These are phyloP conservation scores for Geotrichum klebahnii DNA, from an alignment of 1,139 yeast species.

Conservation along the genomic window DNA sequence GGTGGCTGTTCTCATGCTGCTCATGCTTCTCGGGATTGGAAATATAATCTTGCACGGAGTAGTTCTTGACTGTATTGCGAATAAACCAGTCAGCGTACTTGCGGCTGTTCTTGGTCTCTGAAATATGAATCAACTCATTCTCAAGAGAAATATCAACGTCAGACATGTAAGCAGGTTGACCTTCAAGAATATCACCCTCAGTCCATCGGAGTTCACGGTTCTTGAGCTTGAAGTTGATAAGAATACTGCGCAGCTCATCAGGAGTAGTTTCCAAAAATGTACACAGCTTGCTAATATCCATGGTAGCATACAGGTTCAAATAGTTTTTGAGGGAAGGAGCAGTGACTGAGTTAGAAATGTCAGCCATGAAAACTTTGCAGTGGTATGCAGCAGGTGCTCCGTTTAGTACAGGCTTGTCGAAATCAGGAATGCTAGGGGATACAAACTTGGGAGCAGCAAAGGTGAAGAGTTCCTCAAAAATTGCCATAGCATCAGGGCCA, in stretches of 20 bases:
- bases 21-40: slow-evolving; percentile 36
- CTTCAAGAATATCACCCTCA: slow-evolving; percentile 43
- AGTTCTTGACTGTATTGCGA: slow-evolving; percentile 46
- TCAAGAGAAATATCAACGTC: slow-evolving; percentile 46
- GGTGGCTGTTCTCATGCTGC: slow-evolving; percentile 17
- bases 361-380: slow-evolving; percentile 44
- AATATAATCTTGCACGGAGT: slow-evolving; percentile 44
- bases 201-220: slow-evolving; percentile 46
- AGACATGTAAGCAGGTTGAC: slow-evolving; percentile 42
- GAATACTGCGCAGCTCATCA: slow-evolving; percentile 38
- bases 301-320: slow-evolving; percentile 46
- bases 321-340: slow-evolving; percentile 45
- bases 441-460: slow-evolving; percentile 50
- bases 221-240: slow-evolving; percentile 45
- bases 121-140: slow-evolving; percentile 44
- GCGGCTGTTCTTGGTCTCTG: slow-evolving; percentile 46
- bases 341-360: slow-evolving; percentile 41
- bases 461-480: slow-evolving; percentile 45
- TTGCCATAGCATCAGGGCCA: slow-evolving; percentile 42
- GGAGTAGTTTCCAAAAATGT: slow-evolving; percentile 43
- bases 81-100: slow-evolving; percentile 50
- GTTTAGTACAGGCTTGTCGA: slow-evolving; percentile 35
- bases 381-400: slow-evolving; percentile 45
- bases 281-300: slow-evolving; percentile 45
- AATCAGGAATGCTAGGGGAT: slow-evolving; percentile 42